Conservation (phyloP, 1,284 basidiomycete species). For the Waitea zeae region DNA sequence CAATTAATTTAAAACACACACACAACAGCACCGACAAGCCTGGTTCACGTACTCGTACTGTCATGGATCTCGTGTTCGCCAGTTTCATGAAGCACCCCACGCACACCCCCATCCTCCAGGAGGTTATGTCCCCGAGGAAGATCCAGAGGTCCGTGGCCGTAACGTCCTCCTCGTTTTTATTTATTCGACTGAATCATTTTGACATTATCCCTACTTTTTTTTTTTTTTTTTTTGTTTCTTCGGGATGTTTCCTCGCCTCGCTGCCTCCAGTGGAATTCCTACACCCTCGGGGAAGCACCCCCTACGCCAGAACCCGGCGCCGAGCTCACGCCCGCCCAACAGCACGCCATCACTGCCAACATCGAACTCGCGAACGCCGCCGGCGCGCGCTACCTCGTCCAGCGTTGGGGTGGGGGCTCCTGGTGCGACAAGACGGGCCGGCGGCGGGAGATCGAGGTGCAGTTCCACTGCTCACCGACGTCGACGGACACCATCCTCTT, state of each 20-base stretch:
- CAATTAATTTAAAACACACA: slow-evolving; percentile 6
- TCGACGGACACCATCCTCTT: slow-evolving; percentile 75
- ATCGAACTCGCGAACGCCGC: slow-evolving; percentile 58
- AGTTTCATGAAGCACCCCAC: slow-evolving; percentile 62
- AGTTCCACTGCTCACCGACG: slow-evolving; percentile 94
- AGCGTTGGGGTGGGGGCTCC: slow-evolving; percentile 82
- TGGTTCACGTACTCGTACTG: slow-evolving; percentile 98
- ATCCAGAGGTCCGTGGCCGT: slow-evolving; percentile 40
- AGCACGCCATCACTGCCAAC: slow-evolving; percentile 39
- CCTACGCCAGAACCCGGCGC: slow-evolving; percentile 34
- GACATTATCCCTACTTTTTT: slow-evolving; percentile 9
- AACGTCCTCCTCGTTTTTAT: slow-evolving; percentile 10
- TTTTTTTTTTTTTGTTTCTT: too few relatives aligned
- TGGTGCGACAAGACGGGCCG: slow-evolving; percentile 80
- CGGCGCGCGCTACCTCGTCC: slow-evolving; percentile 81
- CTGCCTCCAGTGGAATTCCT: slow-evolving; percentile 53
- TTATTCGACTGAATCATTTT: slow-evolving; percentile 4
- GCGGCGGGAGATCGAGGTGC: slow-evolving; percentile 79
- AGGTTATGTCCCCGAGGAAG: slow-evolving; percentile 62
- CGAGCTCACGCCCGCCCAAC: slow-evolving; percentile 53
- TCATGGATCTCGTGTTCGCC: slow-evolving; percentile 76
- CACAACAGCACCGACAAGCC: slow-evolving; percentile 53
- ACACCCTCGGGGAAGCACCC: slow-evolving; percentile 61
- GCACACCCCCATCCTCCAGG: slow-evolving; percentile 45
- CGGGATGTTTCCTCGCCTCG: slow-evolving; percentile 6